Evolutionary conservation across 495 filamentous ascomycete genomes (phyloP).

Genomic region (Talaromyces liani): DNA sequence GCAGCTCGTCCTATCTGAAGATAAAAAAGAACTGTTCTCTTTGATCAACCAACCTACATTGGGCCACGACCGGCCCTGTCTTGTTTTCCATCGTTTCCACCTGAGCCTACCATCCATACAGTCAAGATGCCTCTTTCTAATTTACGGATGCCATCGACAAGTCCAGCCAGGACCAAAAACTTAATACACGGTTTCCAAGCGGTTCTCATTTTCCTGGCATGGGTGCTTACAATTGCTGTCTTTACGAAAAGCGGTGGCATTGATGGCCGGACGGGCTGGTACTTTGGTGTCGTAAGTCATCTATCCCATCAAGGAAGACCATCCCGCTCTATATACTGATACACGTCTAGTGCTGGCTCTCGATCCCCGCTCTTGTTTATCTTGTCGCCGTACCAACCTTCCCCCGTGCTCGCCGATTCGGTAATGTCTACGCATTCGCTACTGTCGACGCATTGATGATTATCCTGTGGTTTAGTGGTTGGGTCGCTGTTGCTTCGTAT

Average conservation of each 20-base stretch:
- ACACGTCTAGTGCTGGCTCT: constrained; percentile 67
- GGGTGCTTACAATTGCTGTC: constrained; percentile 65
- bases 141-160: constrained; percentile 30
- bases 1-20: neutral
- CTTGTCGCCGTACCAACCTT: constrained; percentile 77
- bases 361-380: constrained; percentile 75
- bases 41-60: neutral
- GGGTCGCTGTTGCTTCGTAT: constrained; percentile 68
- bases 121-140: constrained; percentile 6
- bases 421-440: constrained; percentile 76
- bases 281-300: constrained; percentile 61
- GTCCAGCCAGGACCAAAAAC: constrained; percentile 40
- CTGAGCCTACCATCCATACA: constrained; percentile 4
- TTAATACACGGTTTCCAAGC: constrained; percentile 49
- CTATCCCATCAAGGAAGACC: neutral
- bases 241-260: constrained; percentile 56
- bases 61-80: neutral
- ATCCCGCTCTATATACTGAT: neutral
- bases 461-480: constrained; percentile 79
- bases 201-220: constrained; percentile 61
- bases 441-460: constrained; percentile 64
- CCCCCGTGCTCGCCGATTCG: constrained; percentile 68
- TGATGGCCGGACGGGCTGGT: constrained; percentile 66
- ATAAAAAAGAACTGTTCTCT: neutral
- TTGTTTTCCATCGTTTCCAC: neutral